phyloP scores from a whole-genome alignment of 768 basidiomycete genomes.

The Sporobolomyces pararoseus region DNA sequence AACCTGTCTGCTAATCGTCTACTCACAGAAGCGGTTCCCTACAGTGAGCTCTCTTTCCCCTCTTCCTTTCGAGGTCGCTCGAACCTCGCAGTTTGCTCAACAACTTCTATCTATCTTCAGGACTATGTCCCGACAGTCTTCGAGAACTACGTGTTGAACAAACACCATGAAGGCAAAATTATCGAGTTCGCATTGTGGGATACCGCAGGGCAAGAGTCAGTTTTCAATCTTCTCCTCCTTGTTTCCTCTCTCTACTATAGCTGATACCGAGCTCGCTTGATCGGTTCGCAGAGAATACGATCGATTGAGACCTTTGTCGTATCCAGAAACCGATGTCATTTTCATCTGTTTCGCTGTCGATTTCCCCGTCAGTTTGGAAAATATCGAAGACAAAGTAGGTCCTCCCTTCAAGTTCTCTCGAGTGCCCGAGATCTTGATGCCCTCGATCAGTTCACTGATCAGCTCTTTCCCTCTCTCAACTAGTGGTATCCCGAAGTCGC shows the following conservation, averaged over 20 bases:
- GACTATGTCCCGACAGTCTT: slow-evolving; percentile 90
- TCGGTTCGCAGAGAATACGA: slow-evolving; percentile 76
- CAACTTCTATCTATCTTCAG: slow-evolving; percentile 50
- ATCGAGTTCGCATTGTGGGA: slow-evolving; percentile 99
- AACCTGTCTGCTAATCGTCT: slow-evolving; percentile 92
- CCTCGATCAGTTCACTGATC: too few relatives aligned
- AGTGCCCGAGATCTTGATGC: neutral
- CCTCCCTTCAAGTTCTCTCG: neutral
- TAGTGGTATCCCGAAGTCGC: slow-evolving; percentile 92
- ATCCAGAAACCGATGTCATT: slow-evolving; percentile 97
- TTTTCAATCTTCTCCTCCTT: too few relatives aligned
- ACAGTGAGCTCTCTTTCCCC: slow-evolving; percentile 56
- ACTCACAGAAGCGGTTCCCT: slow-evolving; percentile 90
- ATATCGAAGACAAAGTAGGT: slow-evolving; percentile 99
- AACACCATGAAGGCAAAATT: slow-evolving; percentile 81
- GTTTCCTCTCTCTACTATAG: neutral
- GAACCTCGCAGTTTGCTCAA: neutral
- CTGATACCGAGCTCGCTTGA: neutral
- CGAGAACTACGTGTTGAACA: slow-evolving; percentile 95
- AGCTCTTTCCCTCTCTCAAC: slow-evolving; percentile 40
- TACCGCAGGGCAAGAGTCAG: slow-evolving; percentile 87
- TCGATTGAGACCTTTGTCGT: slow-evolving; percentile 89
- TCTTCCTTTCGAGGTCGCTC: neutral
- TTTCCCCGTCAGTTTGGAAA: slow-evolving; percentile 92
- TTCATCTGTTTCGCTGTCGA: slow-evolving; percentile 98